These are phyloP conservation scores for Chalciporus sphaerocephalus DNA, from an alignment of 768 basidiomycete genomes.

Conservation along the genomic window DNA sequence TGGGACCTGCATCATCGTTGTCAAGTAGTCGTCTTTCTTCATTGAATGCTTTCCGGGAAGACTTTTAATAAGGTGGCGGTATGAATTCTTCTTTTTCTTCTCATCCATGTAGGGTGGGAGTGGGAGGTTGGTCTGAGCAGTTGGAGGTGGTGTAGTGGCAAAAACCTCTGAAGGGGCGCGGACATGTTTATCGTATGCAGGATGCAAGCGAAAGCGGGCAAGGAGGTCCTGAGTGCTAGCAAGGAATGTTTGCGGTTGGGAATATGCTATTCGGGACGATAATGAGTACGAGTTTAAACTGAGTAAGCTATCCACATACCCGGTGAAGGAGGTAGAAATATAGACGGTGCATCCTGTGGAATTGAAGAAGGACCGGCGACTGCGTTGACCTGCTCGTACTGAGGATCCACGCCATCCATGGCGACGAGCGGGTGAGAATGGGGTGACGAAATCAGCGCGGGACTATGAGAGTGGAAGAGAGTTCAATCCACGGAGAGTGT, in stretches of 20 bases:
- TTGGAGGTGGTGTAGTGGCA: slow-evolving; percentile 24
- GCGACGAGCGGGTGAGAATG: slow-evolving; percentile 14
- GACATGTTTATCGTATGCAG: slow-evolving; percentile 81
- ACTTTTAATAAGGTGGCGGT: slow-evolving; percentile 72
- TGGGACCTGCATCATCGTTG: slow-evolving; percentile 59
- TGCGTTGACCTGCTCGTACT: slow-evolving; percentile 43
- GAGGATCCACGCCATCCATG: slow-evolving; percentile 28
- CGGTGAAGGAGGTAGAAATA: slow-evolving; percentile 31
- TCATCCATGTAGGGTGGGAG: slow-evolving; percentile 55
- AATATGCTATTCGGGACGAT: slow-evolving; percentile 22
- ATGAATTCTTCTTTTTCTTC: slow-evolving; percentile 72
- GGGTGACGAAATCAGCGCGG: slow-evolving; percentile 23
- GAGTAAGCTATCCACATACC: slow-evolving; percentile 25
- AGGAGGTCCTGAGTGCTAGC: slow-evolving; percentile 78
- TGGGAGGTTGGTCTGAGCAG: slow-evolving; percentile 33
- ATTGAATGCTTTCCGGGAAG: slow-evolving; percentile 76
- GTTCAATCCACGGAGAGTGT: slow-evolving; percentile 17
- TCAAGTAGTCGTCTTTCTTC: slow-evolving; percentile 75
- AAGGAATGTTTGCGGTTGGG: slow-evolving; percentile 43
- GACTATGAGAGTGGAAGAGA: slow-evolving; percentile 5
- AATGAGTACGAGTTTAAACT: slow-evolving; percentile 9
- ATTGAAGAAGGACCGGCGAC: slow-evolving; percentile 58
- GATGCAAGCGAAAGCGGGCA: slow-evolving; percentile 60
- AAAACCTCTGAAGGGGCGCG: slow-evolving; percentile 40
- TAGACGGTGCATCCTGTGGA: slow-evolving; percentile 15